phyloP scores from a whole-genome alignment of 2,329 filamentous ascomycete genomes.

The Cordyceps javanica region DNA sequence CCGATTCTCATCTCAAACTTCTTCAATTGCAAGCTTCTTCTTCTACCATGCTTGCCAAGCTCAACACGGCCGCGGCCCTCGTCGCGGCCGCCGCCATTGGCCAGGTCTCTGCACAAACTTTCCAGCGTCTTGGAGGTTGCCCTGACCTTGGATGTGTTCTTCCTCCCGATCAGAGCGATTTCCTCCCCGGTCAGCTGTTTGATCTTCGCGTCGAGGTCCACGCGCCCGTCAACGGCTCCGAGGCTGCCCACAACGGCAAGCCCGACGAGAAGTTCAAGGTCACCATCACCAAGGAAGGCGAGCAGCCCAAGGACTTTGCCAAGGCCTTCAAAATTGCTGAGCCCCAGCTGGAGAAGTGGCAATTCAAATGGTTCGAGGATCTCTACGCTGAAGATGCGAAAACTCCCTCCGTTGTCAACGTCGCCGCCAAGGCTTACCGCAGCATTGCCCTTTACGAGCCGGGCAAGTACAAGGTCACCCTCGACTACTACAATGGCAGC shows the following conservation, averaged over 20 bases:
- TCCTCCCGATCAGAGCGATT: slow-evolving; percentile 64
- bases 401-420: slow-evolving; percentile 68
- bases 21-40: not conserved
- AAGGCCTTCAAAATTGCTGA: slow-evolving; percentile 66
- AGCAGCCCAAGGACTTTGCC: slow-evolving; percentile 46
- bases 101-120: slow-evolving; percentile 48
- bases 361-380: slow-evolving; percentile 81
- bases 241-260: slow-evolving; percentile 62
- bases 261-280: slow-evolving; percentile 72
- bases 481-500: slow-evolving; percentile 68
- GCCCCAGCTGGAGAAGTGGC: slow-evolving; percentile 71
- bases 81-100: slow-evolving; percentile 26
- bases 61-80: slow-evolving; percentile 27
- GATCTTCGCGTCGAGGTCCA: slow-evolving; percentile 80
- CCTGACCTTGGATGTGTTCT: slow-evolving; percentile 54
- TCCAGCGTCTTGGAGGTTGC: slow-evolving; percentile 53
- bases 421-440: slow-evolving; percentile 73
- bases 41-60: slow-evolving; percentile 29
- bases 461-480: slow-evolving; percentile 69
- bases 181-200: slow-evolving; percentile 77
- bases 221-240: slow-evolving; percentile 73
- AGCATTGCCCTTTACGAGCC: slow-evolving; percentile 71
- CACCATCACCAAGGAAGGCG: slow-evolving; percentile 61
- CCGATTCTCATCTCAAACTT: not conserved
- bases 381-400: slow-evolving; percentile 69